Evolutionary conservation across 805 yeast species (phyloP).

Genomic region (Candida easanensis): DNA sequence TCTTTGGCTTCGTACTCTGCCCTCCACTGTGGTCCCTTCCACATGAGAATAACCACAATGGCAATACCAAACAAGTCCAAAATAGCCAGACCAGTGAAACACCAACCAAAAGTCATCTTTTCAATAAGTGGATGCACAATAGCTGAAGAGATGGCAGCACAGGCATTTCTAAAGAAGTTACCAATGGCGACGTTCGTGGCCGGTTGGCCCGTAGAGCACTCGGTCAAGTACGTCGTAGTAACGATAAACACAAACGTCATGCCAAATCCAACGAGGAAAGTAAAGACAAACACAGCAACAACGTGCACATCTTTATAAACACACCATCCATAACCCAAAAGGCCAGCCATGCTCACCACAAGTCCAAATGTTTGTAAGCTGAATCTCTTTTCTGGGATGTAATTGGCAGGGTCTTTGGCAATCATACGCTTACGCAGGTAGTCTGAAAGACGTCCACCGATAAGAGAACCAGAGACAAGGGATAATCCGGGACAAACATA

Average conservation of each 20-base stretch:
- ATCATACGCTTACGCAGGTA: slow-evolving; percentile 28
- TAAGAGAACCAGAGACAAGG: slow-evolving; percentile 44
- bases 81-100: slow-evolving; percentile 49
- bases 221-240: slow-evolving; percentile 52
- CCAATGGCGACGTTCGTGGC: slow-evolving; percentile 54
- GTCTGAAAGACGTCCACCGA: slow-evolving; percentile 50
- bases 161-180: slow-evolving; percentile 48
- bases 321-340: slow-evolving; percentile 54
- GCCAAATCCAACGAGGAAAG: slow-evolving; percentile 49
- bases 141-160: slow-evolving; percentile 52
- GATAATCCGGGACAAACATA: slow-evolving; percentile 54
- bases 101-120: slow-evolving; percentile 50
- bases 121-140: slow-evolving; percentile 35
- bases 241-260: slow-evolving; percentile 55
- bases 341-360: slow-evolving; percentile 39
- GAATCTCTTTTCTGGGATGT: slow-evolving; percentile 47
- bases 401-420: slow-evolving; percentile 12
- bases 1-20: background rate
- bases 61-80: slow-evolving; percentile 27
- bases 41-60: slow-evolving; percentile 16
- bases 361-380: slow-evolving; percentile 44
- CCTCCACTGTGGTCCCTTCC: slow-evolving; percentile 22
- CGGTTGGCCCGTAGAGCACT: slow-evolving; percentile 46
- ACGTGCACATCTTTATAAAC: slow-evolving; percentile 37
- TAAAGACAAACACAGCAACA: slow-evolving; percentile 39